phyloP scores from a whole-genome alignment of 140 eudicot genomes.

The Senecio squalidus region DNA sequence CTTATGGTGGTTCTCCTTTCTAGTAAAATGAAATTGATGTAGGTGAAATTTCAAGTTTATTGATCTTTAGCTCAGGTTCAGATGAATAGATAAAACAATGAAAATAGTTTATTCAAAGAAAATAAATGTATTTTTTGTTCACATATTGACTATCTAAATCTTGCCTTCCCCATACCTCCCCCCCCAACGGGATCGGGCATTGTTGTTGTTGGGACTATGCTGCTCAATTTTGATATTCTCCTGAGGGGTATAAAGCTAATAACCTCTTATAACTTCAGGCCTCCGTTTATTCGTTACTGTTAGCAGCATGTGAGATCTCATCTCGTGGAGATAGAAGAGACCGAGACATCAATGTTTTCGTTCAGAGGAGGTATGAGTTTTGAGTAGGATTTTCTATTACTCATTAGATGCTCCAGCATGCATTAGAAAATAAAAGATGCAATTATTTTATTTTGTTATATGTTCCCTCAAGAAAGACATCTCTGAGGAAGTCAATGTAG shows the following conservation, averaged over 20 bases:
- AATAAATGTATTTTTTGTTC: slow-evolving; percentile 1
- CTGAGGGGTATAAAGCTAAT: slow-evolving; percentile 18
- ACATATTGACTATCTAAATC: too few species aligned
- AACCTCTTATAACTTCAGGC: slow-evolving; percentile 45
- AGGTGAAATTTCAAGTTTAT: background rate
- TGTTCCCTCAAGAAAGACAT: slow-evolving; percentile 9
- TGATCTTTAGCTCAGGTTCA: background rate
- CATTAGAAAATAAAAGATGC: slow-evolving; percentile 13
- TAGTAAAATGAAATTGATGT: background rate
- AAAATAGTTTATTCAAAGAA: background rate
- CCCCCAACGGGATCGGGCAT: too few species aligned
- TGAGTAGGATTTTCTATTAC: slow-evolving; percentile 8
- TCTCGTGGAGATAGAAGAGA: slow-evolving; percentile 85
- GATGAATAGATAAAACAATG: background rate
- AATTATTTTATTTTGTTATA: slow-evolving; percentile 5
- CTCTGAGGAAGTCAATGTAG: slow-evolving; percentile 8
- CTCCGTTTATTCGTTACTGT: slow-evolving; percentile 63
- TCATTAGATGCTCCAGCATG: background rate
- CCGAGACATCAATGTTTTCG: slow-evolving; percentile 68
- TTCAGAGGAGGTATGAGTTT: slow-evolving; percentile 58
- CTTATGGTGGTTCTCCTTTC: slow-evolving; percentile 1
- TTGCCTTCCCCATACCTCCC: too few species aligned
- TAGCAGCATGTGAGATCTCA: slow-evolving; percentile 81
- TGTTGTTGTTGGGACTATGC: too few species aligned
- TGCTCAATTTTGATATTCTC: slow-evolving; percentile 15